phyloP scores from a whole-genome alignment of 164 flowering plant species.

The Macadamia tetraphylla region DNA sequence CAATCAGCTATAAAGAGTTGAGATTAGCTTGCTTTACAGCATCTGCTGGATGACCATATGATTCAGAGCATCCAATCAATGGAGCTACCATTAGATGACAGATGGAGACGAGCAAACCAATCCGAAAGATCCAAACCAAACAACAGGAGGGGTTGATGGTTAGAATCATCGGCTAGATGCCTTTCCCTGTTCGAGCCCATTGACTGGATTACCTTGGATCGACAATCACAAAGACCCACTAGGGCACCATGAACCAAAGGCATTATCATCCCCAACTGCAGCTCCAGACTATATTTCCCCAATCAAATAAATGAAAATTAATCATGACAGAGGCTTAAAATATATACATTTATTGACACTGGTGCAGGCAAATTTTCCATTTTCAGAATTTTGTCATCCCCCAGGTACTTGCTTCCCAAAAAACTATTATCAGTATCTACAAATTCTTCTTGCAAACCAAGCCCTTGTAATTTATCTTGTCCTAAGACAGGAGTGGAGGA shows the following conservation, averaged over 20 bases:
- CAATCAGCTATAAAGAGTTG: background rate
- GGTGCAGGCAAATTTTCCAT: constrained; percentile 14
- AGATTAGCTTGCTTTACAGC: background rate
- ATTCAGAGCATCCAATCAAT: too few species aligned
- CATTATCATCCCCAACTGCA: background rate
- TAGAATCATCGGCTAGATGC: background rate
- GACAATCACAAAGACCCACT: background rate
- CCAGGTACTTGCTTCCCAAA: constrained; percentile 11
- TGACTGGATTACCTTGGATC: background rate
- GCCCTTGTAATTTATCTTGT: constrained; percentile 20
- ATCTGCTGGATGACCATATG: background rate
- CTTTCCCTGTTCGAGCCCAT: background rate
- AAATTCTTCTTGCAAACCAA: constrained; percentile 22
- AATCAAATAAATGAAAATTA: background rate
- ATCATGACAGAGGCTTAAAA: background rate
- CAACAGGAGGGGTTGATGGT: background rate
- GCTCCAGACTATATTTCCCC: constrained; percentile 2
- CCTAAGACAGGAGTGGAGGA: constrained; percentile 14
- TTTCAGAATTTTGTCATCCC: constrained; percentile 15
- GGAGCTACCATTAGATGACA: too few species aligned
- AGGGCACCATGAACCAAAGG: background rate
- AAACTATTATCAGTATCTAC: constrained; percentile 12
- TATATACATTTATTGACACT: constrained; percentile 5
- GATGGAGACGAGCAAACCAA: background rate
- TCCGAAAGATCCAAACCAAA: background rate